Evolutionary conservation across 176 grass and related monocot species (phyloP), one percentile per base, ranked within the genome.

Genomic region (Lolium multiflorum): DNA sequence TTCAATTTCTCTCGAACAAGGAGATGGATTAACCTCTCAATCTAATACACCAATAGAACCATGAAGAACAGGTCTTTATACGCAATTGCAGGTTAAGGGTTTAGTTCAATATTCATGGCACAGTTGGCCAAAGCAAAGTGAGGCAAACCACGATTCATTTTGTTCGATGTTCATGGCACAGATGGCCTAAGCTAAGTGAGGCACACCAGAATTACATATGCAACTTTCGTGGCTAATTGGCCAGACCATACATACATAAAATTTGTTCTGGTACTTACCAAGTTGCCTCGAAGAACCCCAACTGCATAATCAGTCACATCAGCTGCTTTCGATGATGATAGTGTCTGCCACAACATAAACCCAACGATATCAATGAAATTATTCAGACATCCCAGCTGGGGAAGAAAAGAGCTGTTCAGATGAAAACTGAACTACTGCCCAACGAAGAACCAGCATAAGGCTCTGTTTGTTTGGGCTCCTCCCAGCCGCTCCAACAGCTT

Each of bases 251-350:
- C 7, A 64, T 52, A 28, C 25, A 67, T 11, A 55, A 49, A 78
- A 46, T 21, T 39, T 71, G 11, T 55, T 52, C 68, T 48, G 13
- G 2, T 79, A 79, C 87, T 90, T 92, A 94, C 95, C 84, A 91
- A 88, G 70, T 98, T 92, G 56, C 87, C 92, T 86, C 41, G 81
- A 70, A 95, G 83, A 69, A 98, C 87, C 15, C 96, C 93, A 28
- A 98, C 71, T 9, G 93, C 91, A 89, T 94, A 98, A 86, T 89
- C 88, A 85, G 92, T 73, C 73, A 85, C 81, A 78, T 82, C 79
- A 77, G 87, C 81, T 76, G 84, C 71, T n/a, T 70, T 87, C 59
- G 92, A 90, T 82, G 96, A 96, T 38, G 87, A 90, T 83, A 98
- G 57, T 61, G 90, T 96, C 96, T 98, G 75, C 22, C 72, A 86